Evolutionary conservation across 2,329 filamentous ascomycete species (phyloP).

Genomic region (Claviceps purpurea): DNA sequence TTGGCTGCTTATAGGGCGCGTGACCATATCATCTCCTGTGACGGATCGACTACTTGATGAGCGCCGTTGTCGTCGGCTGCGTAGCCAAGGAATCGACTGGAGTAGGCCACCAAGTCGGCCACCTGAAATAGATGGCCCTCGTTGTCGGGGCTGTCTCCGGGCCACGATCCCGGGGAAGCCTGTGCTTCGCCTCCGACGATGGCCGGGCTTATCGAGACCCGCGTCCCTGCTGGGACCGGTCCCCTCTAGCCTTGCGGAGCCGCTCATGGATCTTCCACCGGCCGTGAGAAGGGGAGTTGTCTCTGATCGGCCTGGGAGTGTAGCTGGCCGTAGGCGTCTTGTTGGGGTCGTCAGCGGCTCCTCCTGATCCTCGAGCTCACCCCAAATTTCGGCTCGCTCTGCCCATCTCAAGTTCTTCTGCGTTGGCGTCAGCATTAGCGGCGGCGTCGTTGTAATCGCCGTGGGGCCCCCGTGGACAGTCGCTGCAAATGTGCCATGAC

Average conservation of each 20-base stretch:
- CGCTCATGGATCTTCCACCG: constrained; percentile 19
- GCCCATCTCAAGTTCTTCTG: constrained; percentile 41
- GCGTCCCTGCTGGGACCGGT: constrained; percentile 18
- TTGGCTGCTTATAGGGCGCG: not conserved
- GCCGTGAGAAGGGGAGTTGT: constrained; percentile 25
- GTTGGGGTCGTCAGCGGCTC: constrained; percentile 24
- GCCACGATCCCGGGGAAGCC: constrained; percentile 50
- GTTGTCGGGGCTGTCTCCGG: constrained; percentile 28
- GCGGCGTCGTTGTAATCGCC: constrained; percentile 12
- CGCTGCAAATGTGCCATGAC: constrained; percentile 35
- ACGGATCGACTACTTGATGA: constrained; percentile 6
- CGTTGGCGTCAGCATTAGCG: constrained; percentile 21
- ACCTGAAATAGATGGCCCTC: constrained; percentile 31
- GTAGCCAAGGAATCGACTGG: constrained; percentile 41
- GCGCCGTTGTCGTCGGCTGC: constrained; percentile 4
- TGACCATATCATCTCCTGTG: not conserved
- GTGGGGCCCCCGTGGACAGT: constrained; percentile 18
- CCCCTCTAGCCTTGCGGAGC: constrained; percentile 14
- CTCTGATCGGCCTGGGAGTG: constrained; percentile 29
- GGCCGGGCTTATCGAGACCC: constrained; percentile 18
- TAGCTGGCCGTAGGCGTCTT: constrained; percentile 33
- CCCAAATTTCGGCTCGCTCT: constrained; percentile 75
- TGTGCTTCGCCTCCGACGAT: constrained; percentile 42
- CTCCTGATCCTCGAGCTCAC: constrained; percentile 67
- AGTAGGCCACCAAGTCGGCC: constrained; percentile 39